phyloP scores from a whole-genome alignment of 129 eudicot species.

The Smallanthus sonchifolius region DNA sequence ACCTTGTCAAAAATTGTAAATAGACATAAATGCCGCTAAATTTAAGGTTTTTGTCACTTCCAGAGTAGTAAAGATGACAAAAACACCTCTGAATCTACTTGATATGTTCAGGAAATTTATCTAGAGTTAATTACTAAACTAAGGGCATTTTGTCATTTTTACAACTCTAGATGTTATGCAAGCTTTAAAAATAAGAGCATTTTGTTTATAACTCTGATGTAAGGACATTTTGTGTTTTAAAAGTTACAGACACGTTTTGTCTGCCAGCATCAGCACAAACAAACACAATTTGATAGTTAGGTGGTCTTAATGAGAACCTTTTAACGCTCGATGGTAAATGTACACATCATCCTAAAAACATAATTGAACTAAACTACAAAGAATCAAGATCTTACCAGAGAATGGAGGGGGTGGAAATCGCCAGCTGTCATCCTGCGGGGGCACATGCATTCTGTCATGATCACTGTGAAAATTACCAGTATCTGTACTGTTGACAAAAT shows the following conservation, averaged over 20 bases:
- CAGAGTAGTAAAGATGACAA: too few species aligned
- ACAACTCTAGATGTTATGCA: background rate
- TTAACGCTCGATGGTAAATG: background rate
- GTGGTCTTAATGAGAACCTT: background rate
- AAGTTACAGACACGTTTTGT: background rate
- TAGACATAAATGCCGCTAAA: background rate
- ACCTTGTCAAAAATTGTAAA: background rate
- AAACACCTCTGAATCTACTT: background rate
- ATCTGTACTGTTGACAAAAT: slow-evolving; percentile 44
- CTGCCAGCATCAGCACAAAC: background rate
- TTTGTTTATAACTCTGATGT: background rate
- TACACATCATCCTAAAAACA: background rate
- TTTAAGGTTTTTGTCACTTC: background rate
- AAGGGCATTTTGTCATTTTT: background rate
- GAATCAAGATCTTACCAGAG: slow-evolving; percentile 43
- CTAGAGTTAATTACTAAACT: background rate
- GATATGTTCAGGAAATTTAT: background rate
- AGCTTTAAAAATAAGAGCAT: background rate
- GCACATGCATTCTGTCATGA: slow-evolving; percentile 54
- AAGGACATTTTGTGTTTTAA: background rate
- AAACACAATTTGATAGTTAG: background rate
- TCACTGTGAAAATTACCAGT: slow-evolving; percentile 60
- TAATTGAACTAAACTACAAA: background rate
- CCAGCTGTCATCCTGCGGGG: slow-evolving; percentile 73
- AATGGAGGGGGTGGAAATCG: slow-evolving; percentile 53